Evolutionary conservation across 73 alveolate species (phyloP), one percentile per base, ranked within the genome.

Genomic region (Paramecium sonneborni): DNA sequence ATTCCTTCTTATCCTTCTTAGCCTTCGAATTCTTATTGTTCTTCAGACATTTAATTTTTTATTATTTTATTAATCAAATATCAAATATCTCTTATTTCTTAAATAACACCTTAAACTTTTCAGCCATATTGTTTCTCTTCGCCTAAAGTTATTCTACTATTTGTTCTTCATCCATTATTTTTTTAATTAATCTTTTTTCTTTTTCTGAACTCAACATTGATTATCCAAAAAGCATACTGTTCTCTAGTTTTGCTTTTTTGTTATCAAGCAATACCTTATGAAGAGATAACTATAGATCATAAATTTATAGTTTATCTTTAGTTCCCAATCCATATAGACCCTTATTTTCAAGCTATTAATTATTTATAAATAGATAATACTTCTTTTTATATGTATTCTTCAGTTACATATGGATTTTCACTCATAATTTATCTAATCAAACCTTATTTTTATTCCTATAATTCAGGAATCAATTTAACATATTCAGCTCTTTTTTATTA

Each of bases 41-140:
- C 86, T n/a, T 72, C 86, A 28, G 86, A 72, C 86, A 72, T 72
- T 52, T 52, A 52, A 52, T 52, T 52, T 52, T 52, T 52, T 34
- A 35, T 72, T 72, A 72, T 34, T 72, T 72, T 35, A 72, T 72
- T 72, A 28, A 72, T 72, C 86, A 72, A 35, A 72, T 72, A 35
- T 72, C 86, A 32, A 72, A 72, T 38, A 72, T 32, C 57, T 72
- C 55, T 72, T 72, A 37, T 37, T 72, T 72, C 57, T 72, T 72
- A 72, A 72, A 72, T 72, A 72, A 72, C 34, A 72, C 55, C 32
- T 32, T 72, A 38, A 34, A 72, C 24, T 72, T 72, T 41, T 20
- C 62, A 28, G 38, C 86, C 30, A 72, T 38, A n/a, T 62, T 21
- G 20, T 62, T 41, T 72, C 62, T 35, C 32, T 35, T 72, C 20